Base-by-base conservation (phyloP, 129 eudicot species). In the Lactuca sativa region DNA sequence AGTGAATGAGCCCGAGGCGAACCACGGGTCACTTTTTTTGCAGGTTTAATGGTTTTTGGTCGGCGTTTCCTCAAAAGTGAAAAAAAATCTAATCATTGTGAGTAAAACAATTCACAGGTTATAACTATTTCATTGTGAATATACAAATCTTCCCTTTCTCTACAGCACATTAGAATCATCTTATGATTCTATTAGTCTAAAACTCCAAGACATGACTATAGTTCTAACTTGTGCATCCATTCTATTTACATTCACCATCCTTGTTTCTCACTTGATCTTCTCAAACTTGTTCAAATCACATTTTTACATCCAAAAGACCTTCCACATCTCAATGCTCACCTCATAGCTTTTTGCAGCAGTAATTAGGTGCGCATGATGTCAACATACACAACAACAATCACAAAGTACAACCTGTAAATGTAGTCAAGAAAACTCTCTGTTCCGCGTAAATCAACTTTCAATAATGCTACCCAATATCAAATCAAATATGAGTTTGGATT, bases 261-360 rank as follows among this genome's bases (percentile, higher is more conserved):
- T 83, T 61, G 71, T 73, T 75, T n/a, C 4, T 70, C 52, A 9
- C 60, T 25, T 78, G 80, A 67, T 56, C 75, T 25, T 73, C 88
- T 30, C 70, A 66, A 69, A 65, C 77, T 4, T 87, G 95, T 75
- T 75, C 78, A 78, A 74, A 81, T 63, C 62, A 79, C 72, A 78
- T 75, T 31, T 84, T 84, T 43, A 48, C 78, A 34, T 63, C 78
- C 51, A 74, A 65, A 15, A 31, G 80, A 81, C 56, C 90, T 85
- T 48, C 90, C 82, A 0, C 25, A 18, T 65, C 81, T 78, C 52
- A 61, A 74, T 18, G 86, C 83, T 34, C 67, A 81, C 58, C 76
- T 84, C 63, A 76, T 86, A 47, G 92, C 92, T 76, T 80, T 75
- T 54, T 78, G 59, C 11, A 51, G 75, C 34, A 6, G 41, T 47